These are phyloP conservation scores for Kockovaella imperatae DNA, from an alignment of 768 basidiomycete genomes.

Conservation along the genomic window DNA sequence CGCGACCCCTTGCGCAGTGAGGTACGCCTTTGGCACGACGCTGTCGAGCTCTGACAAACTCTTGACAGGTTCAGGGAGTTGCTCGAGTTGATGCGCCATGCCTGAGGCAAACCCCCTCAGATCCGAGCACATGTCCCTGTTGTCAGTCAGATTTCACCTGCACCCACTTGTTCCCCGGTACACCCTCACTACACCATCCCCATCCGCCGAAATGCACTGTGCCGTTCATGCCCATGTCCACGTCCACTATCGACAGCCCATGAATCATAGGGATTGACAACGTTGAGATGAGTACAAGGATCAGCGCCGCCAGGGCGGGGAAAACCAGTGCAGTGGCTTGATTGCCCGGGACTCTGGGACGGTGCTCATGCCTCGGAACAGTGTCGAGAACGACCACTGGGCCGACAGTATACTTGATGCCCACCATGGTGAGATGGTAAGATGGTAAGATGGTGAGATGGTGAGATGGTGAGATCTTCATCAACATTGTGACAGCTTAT, in stretches of 20 bases:
- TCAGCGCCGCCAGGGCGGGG: constrained; percentile 18
- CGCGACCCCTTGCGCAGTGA: constrained; percentile 18
- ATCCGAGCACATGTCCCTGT: constrained; percentile 11
- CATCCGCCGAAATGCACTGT: constrained; percentile 19
- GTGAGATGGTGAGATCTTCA: neutral
- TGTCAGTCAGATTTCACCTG: neutral
- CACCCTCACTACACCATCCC: constrained; percentile 29
- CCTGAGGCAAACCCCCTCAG: constrained; percentile 3
- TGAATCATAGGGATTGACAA: constrained; percentile 26
- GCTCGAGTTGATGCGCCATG: constrained; percentile 2
- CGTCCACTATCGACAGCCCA: constrained; percentile 17
- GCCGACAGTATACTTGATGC: constrained; percentile 15
- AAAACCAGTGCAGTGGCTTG: constrained; percentile 37
- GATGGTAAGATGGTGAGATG: neutral
- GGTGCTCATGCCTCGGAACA: too few species aligned
- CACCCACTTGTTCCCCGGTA: constrained; percentile 14
- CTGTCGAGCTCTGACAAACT: constrained; percentile 4
- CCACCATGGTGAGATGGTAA: neutral
- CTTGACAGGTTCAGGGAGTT: constrained; percentile 5
- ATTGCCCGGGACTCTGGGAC: constrained; percentile 18
- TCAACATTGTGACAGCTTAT: neutral
- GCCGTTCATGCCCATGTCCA: constrained; percentile 7
- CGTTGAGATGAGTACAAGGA: constrained; percentile 18
- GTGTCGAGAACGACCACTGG: constrained; percentile 18
- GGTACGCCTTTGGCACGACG: constrained; percentile 10